phyloP scores from a whole-genome alignment of 2,329 filamentous ascomycete genomes.

The Cytospora piceae region DNA sequence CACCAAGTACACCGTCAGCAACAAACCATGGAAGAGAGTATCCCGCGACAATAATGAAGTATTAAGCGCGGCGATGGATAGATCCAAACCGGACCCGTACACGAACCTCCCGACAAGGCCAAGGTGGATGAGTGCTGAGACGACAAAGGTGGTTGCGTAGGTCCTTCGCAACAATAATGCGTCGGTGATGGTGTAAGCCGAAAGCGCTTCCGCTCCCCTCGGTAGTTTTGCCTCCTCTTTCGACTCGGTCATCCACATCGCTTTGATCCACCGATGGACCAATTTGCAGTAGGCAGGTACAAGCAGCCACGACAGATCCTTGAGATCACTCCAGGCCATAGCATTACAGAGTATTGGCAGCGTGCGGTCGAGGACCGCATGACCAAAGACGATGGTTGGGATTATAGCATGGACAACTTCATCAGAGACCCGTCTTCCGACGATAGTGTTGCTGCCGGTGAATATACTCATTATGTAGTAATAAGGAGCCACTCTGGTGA shows the following conservation, averaged over 20 bases:
- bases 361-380: background rate
- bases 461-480: conserved; percentile 6
- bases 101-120: too few relatives aligned
- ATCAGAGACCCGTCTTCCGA: background rate
- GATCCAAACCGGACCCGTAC: background rate
- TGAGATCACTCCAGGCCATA: too few relatives aligned
- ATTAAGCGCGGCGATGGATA: background rate
- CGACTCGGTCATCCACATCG: too few relatives aligned
- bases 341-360: background rate
- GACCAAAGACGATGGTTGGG: conserved; percentile 7
- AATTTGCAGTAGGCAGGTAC: too few relatives aligned
- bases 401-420: conserved; percentile 5
- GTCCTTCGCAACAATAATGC: too few relatives aligned
- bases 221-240: too few relatives aligned
- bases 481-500: conserved; percentile 3
- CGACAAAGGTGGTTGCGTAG: too few relatives aligned
- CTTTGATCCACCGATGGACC: too few relatives aligned
- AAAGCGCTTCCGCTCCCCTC: too few relatives aligned
- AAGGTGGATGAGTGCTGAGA: too few relatives aligned
- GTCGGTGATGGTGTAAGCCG: too few relatives aligned
- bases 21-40: background rate
- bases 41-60: background rate
- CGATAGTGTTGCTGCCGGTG: background rate
- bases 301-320: too few relatives aligned
- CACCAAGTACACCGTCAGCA: conserved; percentile 1